These are phyloP conservation scores for Coelastrella sp. DNA, from an alignment of 139 green algal genomes.

Conservation along the genomic window DNA sequence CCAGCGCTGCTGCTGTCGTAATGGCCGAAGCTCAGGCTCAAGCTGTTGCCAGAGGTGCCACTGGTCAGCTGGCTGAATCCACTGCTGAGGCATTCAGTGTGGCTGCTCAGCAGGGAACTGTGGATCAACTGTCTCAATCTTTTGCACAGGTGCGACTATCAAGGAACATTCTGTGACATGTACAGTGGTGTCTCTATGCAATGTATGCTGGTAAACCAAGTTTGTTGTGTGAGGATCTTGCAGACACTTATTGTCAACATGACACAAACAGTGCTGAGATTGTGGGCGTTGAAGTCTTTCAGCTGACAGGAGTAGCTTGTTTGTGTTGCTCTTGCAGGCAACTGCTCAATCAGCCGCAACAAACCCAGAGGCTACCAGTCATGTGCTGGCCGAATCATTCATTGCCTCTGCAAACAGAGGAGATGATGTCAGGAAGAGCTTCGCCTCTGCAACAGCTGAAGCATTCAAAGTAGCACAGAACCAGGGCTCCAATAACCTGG, in stretches of 20 bases:
- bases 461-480: slow-evolving; percentile 18
- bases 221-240: too few relatives aligned
- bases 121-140: background rate
- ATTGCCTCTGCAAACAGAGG: background rate
- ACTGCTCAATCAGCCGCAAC: slow-evolving; percentile 12
- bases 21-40: slow-evolving; percentile 20
- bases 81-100: slow-evolving; percentile 29
- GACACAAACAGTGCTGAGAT: too few relatives aligned
- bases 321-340: slow-evolving; percentile 3
- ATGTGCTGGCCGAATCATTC: slow-evolving; percentile 10
- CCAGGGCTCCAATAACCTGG: background rate
- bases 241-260: too few relatives aligned
- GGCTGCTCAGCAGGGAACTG: background rate
- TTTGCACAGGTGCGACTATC: slow-evolving; percentile 46
- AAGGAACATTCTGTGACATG: background rate
- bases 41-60: slow-evolving; percentile 1
- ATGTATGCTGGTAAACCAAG: background rate
- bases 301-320: too few relatives aligned
- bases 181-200: background rate
- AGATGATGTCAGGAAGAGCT: background rate
- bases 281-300: too few relatives aligned
- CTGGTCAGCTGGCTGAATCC: background rate
- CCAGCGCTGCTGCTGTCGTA: slow-evolving; percentile 4
- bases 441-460: slow-evolving; percentile 4
- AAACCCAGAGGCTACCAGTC: slow-evolving; percentile 13